These are phyloP conservation scores for Nothophytophthora sp. DNA, from an alignment of 352 stramenopile species.

Conservation along the genomic window DNA sequence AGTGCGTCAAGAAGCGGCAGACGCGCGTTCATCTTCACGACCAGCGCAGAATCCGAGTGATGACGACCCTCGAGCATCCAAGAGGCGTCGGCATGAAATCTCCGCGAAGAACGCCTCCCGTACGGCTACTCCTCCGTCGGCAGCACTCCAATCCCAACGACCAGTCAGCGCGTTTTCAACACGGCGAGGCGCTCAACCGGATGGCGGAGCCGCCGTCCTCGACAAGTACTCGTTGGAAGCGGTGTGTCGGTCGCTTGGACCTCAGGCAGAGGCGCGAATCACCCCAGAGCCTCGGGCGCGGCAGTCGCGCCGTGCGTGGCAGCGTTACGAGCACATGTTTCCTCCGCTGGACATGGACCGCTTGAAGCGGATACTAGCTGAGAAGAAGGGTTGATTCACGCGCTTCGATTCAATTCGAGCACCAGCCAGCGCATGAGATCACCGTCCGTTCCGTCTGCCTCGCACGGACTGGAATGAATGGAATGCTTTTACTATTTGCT, in stretches of 20 bases:
- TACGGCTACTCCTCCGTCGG: too few relatives aligned
- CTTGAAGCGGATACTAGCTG: slow-evolving; percentile 33
- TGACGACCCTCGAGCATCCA: not conserved
- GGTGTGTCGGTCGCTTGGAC: slow-evolving; percentile 15
- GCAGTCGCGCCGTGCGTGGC: slow-evolving; percentile 30
- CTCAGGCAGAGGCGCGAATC: slow-evolving; percentile 1
- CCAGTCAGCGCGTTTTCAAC: too few relatives aligned
- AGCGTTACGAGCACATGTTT: slow-evolving; percentile 44
- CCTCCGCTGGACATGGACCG: slow-evolving; percentile 41
- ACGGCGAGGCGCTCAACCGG: too few relatives aligned
- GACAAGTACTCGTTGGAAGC: not conserved
- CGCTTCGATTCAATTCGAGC: not conserved
- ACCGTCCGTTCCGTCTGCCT: too few relatives aligned
- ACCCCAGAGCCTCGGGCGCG: slow-evolving; percentile 1
- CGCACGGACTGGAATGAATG: too few relatives aligned
- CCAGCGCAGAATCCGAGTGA: not conserved
- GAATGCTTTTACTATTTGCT: too few relatives aligned
- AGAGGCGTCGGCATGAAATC: not conserved
- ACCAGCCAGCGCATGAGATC: too few relatives aligned
- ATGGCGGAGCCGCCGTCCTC: too few relatives aligned
- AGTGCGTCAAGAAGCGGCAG: too few relatives aligned
- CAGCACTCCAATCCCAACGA: too few relatives aligned
- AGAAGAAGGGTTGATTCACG: slow-evolving; percentile 18
- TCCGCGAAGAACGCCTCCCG: too few relatives aligned
- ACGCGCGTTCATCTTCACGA: too few relatives aligned